These are phyloP conservation scores for Fusarium robinianum DNA, from an alignment of 2,329 filamentous ascomycete species.

Conservation along the genomic window DNA sequence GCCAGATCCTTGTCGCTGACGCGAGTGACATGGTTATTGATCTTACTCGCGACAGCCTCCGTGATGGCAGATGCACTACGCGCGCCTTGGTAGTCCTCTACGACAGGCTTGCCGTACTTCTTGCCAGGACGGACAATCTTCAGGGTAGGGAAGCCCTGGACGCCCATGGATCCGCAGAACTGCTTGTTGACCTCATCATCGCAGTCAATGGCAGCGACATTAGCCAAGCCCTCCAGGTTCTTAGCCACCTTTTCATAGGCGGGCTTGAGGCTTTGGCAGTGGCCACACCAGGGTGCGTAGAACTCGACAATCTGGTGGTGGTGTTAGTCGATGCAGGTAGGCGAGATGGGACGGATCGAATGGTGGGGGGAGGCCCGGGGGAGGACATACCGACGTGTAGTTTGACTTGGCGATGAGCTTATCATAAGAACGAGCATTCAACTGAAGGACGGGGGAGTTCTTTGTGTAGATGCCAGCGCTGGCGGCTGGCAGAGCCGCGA, in stretches of 20 bases:
- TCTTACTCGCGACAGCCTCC: slow-evolving; percentile 81
- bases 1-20: slow-evolving; percentile 80
- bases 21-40: slow-evolving; percentile 87
- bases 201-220: slow-evolving; percentile 93
- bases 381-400: slow-evolving; percentile 75
- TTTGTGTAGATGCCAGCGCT: slow-evolving; percentile 81
- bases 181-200: slow-evolving; percentile 92
- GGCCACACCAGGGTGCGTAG: slow-evolving; percentile 97
- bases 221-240: slow-evolving; percentile 86
- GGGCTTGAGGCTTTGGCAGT: slow-evolving; percentile 94
- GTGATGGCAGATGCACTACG: slow-evolving; percentile 86
- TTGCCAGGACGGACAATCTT: slow-evolving; percentile 90
- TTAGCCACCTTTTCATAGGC: slow-evolving; percentile 93
- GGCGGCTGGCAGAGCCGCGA: slow-evolving; percentile 67
- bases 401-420: slow-evolving; percentile 85
- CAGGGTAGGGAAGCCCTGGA: slow-evolving; percentile 93
- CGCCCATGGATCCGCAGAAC: slow-evolving; percentile 81
- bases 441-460: slow-evolving; percentile 82
- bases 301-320: slow-evolving; percentile 70
- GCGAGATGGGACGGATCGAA: not conserved
- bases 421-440: slow-evolving; percentile 80
- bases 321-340: slow-evolving; percentile 6
- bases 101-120: slow-evolving; percentile 74
- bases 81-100: slow-evolving; percentile 89
- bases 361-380: not conserved